Evolutionary conservation across 495 filamentous ascomycete species (phyloP).

Genomic region (Beverwykella pulmonaria): DNA sequence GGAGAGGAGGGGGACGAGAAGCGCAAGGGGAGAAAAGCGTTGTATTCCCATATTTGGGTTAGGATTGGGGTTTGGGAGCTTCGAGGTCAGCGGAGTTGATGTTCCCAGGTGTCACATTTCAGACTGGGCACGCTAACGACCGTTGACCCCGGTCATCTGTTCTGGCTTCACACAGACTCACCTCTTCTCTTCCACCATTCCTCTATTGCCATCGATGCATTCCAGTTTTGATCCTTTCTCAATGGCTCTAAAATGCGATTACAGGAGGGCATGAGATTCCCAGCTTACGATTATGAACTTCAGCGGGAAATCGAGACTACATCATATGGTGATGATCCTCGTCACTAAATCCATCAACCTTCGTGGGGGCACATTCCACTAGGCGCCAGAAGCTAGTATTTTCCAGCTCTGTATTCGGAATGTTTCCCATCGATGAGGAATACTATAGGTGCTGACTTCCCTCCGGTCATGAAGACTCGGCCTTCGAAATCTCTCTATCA

Average conservation of each 20-base stretch:
- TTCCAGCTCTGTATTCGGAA: too few species aligned
- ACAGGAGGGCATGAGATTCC: neutral
- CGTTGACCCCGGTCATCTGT: neutral
- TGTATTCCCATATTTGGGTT: slow-evolving; percentile 28
- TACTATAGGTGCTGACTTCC: too few species aligned
- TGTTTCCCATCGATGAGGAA: too few species aligned
- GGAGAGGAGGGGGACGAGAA: slow-evolving; percentile 24
- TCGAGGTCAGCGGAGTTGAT: slow-evolving; percentile 5
- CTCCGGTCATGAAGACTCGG: too few species aligned
- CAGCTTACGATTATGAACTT: too few species aligned
- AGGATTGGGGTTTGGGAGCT: slow-evolving; percentile 5
- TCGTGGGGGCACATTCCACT: too few species aligned
- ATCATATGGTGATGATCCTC: too few species aligned
- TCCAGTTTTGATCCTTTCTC: neutral
- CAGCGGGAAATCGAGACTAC: too few species aligned
- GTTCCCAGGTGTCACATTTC: slow-evolving; percentile 28
- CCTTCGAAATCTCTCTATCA: too few species aligned
- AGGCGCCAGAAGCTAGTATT: too few species aligned
- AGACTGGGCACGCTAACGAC: neutral
- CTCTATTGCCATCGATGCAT: neutral
- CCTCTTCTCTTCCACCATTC: neutral
- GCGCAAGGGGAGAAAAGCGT: slow-evolving; percentile 21
- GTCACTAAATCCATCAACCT: too few species aligned
- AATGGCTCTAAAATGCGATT: neutral
- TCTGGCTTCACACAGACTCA: neutral